These are phyloP conservation scores for Coemansia sp. DNA, from an alignment of 192 early-diverging fungal species.

Conservation along the genomic window DNA sequence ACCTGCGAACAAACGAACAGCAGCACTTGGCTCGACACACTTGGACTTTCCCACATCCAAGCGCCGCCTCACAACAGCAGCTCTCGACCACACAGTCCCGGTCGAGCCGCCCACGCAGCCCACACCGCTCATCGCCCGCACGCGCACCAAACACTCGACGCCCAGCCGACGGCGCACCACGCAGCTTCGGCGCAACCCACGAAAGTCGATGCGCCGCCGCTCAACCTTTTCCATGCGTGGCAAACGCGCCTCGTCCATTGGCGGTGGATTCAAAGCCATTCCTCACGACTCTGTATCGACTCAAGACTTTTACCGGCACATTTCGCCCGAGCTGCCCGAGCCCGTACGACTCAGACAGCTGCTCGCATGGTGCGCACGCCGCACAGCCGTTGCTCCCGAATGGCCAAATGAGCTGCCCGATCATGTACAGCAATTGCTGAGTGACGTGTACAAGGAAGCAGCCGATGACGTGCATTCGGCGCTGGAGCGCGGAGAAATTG, in stretches of 20 bases:
- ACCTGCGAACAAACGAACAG: not conserved
- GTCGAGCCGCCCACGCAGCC: slow-evolving; percentile 33
- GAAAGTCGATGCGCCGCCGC: slow-evolving; percentile 45
- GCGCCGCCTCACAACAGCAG: slow-evolving; percentile 21
- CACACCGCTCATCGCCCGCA: slow-evolving; percentile 47
- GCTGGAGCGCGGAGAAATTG: slow-evolving; percentile 44
- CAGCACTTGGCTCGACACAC: not conserved
- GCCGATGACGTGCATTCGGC: slow-evolving; percentile 48
- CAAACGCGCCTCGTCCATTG: slow-evolving; percentile 60
- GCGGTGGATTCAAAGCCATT: slow-evolving; percentile 56
- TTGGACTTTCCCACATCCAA: slow-evolving; percentile 46
- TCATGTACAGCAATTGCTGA: slow-evolving; percentile 18
- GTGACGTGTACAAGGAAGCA: slow-evolving; percentile 34
- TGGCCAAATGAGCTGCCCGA: slow-evolving; percentile 32
- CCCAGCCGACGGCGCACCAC: slow-evolving; percentile 15
- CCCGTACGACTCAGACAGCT: slow-evolving; percentile 68
- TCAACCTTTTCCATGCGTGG: slow-evolving; percentile 60
- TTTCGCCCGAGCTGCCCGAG: slow-evolving; percentile 65
- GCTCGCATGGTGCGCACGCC: slow-evolving; percentile 65
- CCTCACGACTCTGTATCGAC: slow-evolving; percentile 60
- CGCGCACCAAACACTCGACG: slow-evolving; percentile 43
- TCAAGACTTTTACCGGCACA: slow-evolving; percentile 65
- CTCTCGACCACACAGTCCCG: not conserved
- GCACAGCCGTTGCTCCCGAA: slow-evolving; percentile 1
- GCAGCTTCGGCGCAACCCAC: slow-evolving; percentile 1